These are phyloP conservation scores for Cylindrodendrum hubeiense DNA, from an alignment of 2,329 filamentous ascomycete genomes.

Conservation along the genomic window DNA sequence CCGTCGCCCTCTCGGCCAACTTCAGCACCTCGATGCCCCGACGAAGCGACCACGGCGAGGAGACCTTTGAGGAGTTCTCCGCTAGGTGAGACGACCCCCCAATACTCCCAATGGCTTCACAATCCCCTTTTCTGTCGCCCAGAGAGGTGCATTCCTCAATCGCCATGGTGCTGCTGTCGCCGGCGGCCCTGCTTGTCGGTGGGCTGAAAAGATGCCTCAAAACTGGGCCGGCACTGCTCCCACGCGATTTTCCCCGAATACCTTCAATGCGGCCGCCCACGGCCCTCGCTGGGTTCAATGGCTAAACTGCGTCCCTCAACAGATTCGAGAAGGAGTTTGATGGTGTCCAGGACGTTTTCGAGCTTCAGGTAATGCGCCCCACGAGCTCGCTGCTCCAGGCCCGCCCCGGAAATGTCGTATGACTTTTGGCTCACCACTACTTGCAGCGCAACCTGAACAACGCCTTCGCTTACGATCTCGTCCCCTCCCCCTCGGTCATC, in stretches of 20 bases:
- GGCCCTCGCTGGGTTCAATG: slow-evolving; percentile 40
- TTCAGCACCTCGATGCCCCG: slow-evolving; percentile 74
- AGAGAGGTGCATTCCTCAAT: slow-evolving; percentile 12
- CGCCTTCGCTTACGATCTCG: slow-evolving; percentile 99
- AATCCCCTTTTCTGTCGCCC: not conserved
- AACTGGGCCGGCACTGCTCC: slow-evolving; percentile 35
- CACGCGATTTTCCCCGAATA: slow-evolving; percentile 45
- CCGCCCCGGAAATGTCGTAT: slow-evolving; percentile 45
- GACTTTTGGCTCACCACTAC: slow-evolving; percentile 46
- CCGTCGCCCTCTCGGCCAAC: slow-evolving; percentile 58
- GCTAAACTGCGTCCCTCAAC: slow-evolving; percentile 45
- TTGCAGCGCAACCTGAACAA: slow-evolving; percentile 95
- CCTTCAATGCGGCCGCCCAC: slow-evolving; percentile 41
- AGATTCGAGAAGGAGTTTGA: slow-evolving; percentile 99
- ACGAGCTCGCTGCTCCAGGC: slow-evolving; percentile 37
- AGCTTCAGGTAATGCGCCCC: slow-evolving; percentile 84
- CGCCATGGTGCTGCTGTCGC: not conserved
- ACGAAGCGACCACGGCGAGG: slow-evolving; percentile 81
- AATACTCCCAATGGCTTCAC: slow-evolving; percentile 32
- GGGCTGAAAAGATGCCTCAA: slow-evolving; percentile 43
- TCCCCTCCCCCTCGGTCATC: slow-evolving; percentile 92
- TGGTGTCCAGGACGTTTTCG: slow-evolving; percentile 96
- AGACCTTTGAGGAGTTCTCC: slow-evolving; percentile 99
- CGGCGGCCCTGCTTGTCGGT: slow-evolving; percentile 20
- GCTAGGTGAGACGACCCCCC: slow-evolving; percentile 78